Evolutionary conservation across 2,329 filamentous ascomycete genomes (phyloP).

Genomic region (Rhinocladiella mackenziei): DNA sequence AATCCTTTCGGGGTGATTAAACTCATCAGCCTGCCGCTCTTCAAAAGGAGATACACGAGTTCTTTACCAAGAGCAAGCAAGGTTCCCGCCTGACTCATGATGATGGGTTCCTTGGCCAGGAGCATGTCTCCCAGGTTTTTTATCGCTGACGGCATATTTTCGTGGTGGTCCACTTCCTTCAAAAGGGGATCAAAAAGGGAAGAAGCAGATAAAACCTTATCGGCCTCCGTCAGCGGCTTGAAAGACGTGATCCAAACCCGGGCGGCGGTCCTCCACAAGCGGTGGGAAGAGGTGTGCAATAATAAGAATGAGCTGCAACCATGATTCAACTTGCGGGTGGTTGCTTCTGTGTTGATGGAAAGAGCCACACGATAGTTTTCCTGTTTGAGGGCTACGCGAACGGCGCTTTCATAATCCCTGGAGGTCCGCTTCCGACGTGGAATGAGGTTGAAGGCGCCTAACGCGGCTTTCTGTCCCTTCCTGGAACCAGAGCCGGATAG

Average conservation of each 20-base stretch:
- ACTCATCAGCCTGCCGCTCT: conserved; percentile 21
- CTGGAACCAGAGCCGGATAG: conserved; percentile 6
- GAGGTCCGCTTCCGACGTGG: conserved; percentile 36
- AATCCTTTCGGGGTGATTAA: conserved; percentile 21
- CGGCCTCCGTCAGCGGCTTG: conserved; percentile 2
- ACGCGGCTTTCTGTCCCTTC: conserved; percentile 3
- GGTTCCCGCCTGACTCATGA: conserved; percentile 11
- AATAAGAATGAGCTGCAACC: conserved; percentile 35
- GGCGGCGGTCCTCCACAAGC: conserved; percentile 35
- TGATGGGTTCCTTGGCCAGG: conserved; percentile 4
- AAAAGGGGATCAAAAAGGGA: conserved; percentile 7
- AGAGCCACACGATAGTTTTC: conserved; percentile 32
- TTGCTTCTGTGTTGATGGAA: conserved; percentile 42
- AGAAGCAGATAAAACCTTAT: conserved; percentile 16
- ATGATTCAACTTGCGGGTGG: conserved; percentile 28
- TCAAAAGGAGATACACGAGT: conserved; percentile 13
- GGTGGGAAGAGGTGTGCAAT: conserved; percentile 32
- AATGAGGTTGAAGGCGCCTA: conserved; percentile 44
- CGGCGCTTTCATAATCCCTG: conserved; percentile 44
- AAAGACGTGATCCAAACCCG: conserved; percentile 33
- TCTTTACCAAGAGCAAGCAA: conserved; percentile 8
- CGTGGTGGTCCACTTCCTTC: conserved; percentile 10
- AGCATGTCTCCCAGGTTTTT: conserved; percentile 10
- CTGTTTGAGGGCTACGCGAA: conserved; percentile 15
- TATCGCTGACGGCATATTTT: conserved; percentile 17